Evolutionary conservation across 805 yeast genomes (phyloP).

Genomic region (Ogataea trehalophila): DNA sequence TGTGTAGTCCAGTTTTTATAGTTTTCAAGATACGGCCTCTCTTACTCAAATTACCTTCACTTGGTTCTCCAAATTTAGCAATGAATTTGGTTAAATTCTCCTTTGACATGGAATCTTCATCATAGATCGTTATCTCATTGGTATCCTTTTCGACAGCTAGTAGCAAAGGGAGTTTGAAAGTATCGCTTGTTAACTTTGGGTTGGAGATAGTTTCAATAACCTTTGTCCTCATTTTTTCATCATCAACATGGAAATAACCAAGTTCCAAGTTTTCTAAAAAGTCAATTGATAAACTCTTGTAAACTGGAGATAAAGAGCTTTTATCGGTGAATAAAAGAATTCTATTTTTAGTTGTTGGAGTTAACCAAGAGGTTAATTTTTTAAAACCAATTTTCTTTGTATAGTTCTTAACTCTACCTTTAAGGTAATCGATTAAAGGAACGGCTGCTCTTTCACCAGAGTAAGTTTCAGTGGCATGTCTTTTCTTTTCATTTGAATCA

Average conservation of each 20-base stretch:
- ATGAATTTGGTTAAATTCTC: slow-evolving; percentile 29
- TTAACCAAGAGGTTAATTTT: slow-evolving; percentile 29
- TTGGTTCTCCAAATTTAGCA: slow-evolving; percentile 26
- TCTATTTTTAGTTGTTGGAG: slow-evolving; percentile 26
- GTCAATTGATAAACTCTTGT: slow-evolving; percentile 67
- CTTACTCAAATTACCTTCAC: slow-evolving; percentile 32
- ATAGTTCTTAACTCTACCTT: slow-evolving; percentile 60
- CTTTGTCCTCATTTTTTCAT: slow-evolving; percentile 21
- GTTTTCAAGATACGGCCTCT: slow-evolving; percentile 20
- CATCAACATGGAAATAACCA: slow-evolving; percentile 36
- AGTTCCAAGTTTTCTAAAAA: slow-evolving; percentile 48
- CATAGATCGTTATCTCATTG: slow-evolving; percentile 15
- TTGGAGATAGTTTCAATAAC: slow-evolving; percentile 15
- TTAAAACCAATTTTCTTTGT: slow-evolving; percentile 44
- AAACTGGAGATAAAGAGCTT: slow-evolving; percentile 46
- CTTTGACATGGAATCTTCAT: slow-evolving; percentile 30
- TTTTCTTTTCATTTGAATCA: slow-evolving; percentile 13
- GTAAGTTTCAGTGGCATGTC: slow-evolving; percentile 53
- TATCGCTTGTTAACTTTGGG: slow-evolving; percentile 4
- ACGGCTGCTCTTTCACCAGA: slow-evolving; percentile 56
- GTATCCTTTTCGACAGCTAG: slow-evolving; percentile 21
- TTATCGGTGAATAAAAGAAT: slow-evolving; percentile 52
- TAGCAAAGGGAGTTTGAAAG: slow-evolving; percentile 20
- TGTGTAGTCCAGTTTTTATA: slow-evolving; percentile 18
- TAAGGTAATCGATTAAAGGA: slow-evolving; percentile 48